These are phyloP conservation scores for Protostelium mycophagum DNA, from an alignment of 78 protist genomes.

Conservation along the genomic window DNA sequence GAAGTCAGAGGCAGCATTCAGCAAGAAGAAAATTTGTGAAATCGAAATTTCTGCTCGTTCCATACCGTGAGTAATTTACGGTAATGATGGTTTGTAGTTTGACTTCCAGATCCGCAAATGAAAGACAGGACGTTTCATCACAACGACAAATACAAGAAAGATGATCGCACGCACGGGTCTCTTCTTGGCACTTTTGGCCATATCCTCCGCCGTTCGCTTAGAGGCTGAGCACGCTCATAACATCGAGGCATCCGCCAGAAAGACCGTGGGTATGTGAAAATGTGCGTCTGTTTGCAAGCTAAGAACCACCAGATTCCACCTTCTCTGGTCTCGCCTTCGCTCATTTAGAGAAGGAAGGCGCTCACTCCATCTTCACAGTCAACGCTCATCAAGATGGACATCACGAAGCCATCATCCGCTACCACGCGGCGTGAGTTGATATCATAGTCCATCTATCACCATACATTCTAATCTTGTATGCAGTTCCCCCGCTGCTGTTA, in stretches of 20 bases:
- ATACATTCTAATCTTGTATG: background rate
- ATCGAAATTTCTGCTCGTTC: too few relatives aligned
- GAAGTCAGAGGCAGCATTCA: too few relatives aligned
- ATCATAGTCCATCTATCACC: background rate
- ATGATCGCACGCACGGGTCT: too few relatives aligned
- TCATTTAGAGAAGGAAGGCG: background rate
- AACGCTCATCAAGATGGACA: background rate
- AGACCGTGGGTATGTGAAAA: too few relatives aligned
- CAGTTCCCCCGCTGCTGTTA: background rate
- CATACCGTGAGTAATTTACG: too few relatives aligned
- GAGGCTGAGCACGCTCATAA: background rate
- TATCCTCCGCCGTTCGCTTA: background rate
- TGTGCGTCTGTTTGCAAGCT: background rate
- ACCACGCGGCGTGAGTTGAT: background rate
- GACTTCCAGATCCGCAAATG: too few relatives aligned
- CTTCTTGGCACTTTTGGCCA: background rate
- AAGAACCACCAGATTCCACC: background rate
- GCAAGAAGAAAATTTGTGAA: too few relatives aligned
- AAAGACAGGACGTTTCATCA: too few relatives aligned
- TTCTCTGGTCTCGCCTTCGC: background rate
- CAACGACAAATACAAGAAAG: too few relatives aligned
- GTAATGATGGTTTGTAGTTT: too few relatives aligned
- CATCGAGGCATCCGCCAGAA: too few relatives aligned
- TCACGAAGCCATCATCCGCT: background rate
- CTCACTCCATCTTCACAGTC: background rate